Evolutionary conservation across 1,284 basidiomycete genomes (phyloP), one percentile per base, ranked within the genome.

Genomic region (Malassezia sp.): DNA sequence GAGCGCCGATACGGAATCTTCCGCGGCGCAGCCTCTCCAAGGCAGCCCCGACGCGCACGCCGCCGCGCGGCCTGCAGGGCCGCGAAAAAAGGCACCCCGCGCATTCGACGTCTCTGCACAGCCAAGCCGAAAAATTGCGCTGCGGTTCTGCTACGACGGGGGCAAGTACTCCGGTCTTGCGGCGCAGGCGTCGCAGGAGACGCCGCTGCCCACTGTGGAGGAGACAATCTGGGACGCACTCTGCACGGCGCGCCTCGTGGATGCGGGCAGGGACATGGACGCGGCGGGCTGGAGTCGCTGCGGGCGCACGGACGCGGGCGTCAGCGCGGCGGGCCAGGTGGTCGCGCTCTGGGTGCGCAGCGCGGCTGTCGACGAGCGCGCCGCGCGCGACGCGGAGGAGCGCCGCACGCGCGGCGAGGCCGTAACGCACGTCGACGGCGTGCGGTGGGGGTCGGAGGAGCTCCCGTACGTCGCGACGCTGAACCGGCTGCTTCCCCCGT

Each of bases 281-380:
- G 68, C 82, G 0, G 89, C 87, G 63, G 85, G 79, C 20, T 97
- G 87, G 80, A 82, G 84, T 61, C 76, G 81, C 49, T 96, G 91
- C 71, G 91, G 91, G 10, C 73, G 93, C 58, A 99, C 91, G 20
- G 91, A 99, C 74, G 77, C 82, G 28, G 91, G 93, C 0, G 91
- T 99, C 38, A 90, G 85, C 65, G 87, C 85, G 31, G 85, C 85
- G 5, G 89, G 88, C 1, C 91, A 97, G 71, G 90, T 97, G 27
- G 77, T 96, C 31, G 86, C 85, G 42, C 75, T 99, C 1, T 91
- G 85, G 84, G 54, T 67, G 1, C 38, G 67, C 10, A 67, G 63
- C 38, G 50, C 49, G 35, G 57, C 55, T 31, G 46, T 65, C 24
- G 59, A 70, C 35, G 54, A 66, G 29, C 60, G 64, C 39, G 34